Evolutionary conservation across 305 asterid genomes (phyloP), one percentile per base, ranked within the genome.

Genomic region (Fraxinus paxiana): DNA sequence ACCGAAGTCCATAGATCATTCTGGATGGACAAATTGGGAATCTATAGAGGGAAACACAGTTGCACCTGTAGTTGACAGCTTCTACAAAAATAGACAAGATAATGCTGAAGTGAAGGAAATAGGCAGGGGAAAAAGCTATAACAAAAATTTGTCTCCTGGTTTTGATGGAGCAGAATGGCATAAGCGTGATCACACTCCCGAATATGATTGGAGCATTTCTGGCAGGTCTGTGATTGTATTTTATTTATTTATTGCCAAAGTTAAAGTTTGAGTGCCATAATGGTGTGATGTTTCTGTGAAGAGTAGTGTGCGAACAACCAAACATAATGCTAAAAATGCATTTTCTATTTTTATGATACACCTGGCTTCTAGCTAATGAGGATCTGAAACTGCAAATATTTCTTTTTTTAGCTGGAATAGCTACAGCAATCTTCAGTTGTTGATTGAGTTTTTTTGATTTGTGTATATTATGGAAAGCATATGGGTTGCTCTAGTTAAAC

Each of bases 101-200:
- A 83, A 83, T 80, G 80, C 87, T 24, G 97, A 89, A 85, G 87
- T 82, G 61, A 90, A 86, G 86, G 93, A 87, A 15, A 79, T 41
- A n/a, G 86, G 86, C 75, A 86, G 88, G 77, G 83, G 78, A 56
- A 82, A 86, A 48, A 82, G 54, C 77, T 81, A 77, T 65, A 51
- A 77, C 22, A 83, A 69, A 88, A 84, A 87, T 78, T 85, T 84
- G 90, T 93, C 97, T 74, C 96, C 92, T 34, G 95, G 87, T 86
- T 87, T 84, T 84, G 95, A 92, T 76, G 93, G 88, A 82, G 83
- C 80, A 85, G 92, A 82, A 70, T 86, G 81, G 75, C 88, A 77
- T 80, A 91, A 86, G 69, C 85, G 63, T 82, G 82, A 82, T 78
- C 86, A 71, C 34, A 78, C 91, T 78, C 89, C 85, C 26, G 95